Evolutionary conservation across 129 eudicot genomes (phyloP).

Genomic region (Erigeron canadensis): DNA sequence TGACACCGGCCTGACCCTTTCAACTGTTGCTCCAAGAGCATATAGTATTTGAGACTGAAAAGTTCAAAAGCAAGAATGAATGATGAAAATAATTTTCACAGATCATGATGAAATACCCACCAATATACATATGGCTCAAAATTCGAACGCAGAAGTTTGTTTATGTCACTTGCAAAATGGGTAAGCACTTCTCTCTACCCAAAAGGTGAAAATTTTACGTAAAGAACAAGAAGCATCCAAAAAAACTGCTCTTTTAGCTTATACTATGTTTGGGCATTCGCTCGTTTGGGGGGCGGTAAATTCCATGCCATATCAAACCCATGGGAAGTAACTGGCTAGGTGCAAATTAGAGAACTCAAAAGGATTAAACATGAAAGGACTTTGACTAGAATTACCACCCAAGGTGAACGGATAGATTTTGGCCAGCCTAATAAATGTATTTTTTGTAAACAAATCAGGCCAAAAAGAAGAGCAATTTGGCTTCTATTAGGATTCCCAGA

Average conservation of each 20-base stretch:
- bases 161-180: not conserved
- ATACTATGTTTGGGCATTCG: too few species aligned
- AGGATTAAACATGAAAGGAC: not conserved
- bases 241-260: too few species aligned
- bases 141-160: not conserved
- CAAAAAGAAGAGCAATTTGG: too few species aligned
- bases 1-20: slow-evolving; percentile 97
- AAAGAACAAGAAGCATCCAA: too few species aligned
- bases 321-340: too few species aligned
- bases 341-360: slow-evolving; percentile 7
- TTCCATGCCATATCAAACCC: too few species aligned
- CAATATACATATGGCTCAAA: not conserved
- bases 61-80: not conserved
- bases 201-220: not conserved
- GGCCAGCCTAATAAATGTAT: too few species aligned
- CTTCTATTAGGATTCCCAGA: not conserved
- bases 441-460: too few species aligned
- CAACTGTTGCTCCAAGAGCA: slow-evolving; percentile 97
- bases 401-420: not conserved
- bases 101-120: not conserved
- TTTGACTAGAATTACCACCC: slow-evolving; percentile 9
- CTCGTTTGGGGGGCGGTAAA: too few species aligned
- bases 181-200: not conserved
- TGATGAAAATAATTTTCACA: too few species aligned
- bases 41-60: slow-evolving; percentile 88